Conservation (phyloP, 257 asterid species). For the Ballota nigra region DNA sequence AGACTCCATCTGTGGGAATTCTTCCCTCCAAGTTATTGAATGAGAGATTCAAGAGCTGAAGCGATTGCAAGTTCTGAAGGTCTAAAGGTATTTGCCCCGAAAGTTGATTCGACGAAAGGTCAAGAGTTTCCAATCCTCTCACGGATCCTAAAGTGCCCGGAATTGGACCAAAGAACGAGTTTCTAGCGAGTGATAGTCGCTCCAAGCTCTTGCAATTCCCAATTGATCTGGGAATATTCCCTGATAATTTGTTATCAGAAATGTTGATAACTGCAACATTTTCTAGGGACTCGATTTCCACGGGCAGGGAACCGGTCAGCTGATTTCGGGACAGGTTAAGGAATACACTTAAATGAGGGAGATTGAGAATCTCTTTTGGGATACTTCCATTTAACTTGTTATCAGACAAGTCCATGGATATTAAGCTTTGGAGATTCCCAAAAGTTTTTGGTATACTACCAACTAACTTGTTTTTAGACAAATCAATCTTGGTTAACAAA, state of each 20-base stretch:
- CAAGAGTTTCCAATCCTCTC: slow-evolving; percentile 52
- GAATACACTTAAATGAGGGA: slow-evolving; percentile 37
- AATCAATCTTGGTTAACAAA: slow-evolving; percentile 39
- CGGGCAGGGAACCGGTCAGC: slow-evolving; percentile 47
- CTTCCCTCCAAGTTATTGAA: slow-evolving; percentile 50
- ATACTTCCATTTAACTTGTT: slow-evolving; percentile 50
- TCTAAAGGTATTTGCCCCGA: slow-evolving; percentile 38
- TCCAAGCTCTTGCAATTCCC: slow-evolving; percentile 48
- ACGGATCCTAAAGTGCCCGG: slow-evolving; percentile 38
- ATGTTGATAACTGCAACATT: slow-evolving; percentile 37
- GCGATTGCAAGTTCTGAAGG: slow-evolving; percentile 33
- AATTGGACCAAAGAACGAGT: slow-evolving; percentile 44
- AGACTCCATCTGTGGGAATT: slow-evolving; percentile 43
- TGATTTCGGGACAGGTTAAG: slow-evolving; percentile 49
- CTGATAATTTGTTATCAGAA: slow-evolving; percentile 40
- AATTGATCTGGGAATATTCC: slow-evolving; percentile 43
- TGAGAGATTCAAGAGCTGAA: slow-evolving; percentile 48
- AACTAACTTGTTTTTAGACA: slow-evolving; percentile 43
- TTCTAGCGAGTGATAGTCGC: slow-evolving; percentile 37
- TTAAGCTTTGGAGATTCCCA: slow-evolving; percentile 32
- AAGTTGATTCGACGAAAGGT: slow-evolving; percentile 54
- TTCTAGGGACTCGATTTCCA: slow-evolving; percentile 37
- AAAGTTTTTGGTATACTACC: slow-evolving; percentile 45
- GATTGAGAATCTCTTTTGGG: slow-evolving; percentile 37
- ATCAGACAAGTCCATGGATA: slow-evolving; percentile 46